Evolutionary conservation across 2,329 filamentous ascomycete genomes (phyloP), one percentile per base, ranked within the genome.

Genomic region (Chaetothyriales sp.): DNA sequence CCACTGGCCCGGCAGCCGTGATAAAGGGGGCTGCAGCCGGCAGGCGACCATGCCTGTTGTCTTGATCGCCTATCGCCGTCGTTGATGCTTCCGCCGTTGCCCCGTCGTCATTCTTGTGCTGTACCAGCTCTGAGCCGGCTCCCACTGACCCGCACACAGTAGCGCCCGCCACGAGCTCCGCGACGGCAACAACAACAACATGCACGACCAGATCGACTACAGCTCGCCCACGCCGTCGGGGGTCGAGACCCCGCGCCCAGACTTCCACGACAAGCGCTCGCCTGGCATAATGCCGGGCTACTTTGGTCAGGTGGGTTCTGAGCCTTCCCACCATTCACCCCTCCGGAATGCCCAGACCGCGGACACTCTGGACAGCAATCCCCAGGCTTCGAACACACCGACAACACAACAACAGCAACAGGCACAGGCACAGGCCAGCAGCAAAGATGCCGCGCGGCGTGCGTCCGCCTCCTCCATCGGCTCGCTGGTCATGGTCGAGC

Each of bases 221-320:
- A 77, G 73, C 67, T 84, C 86, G 61, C 89, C 86, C 49, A 92
- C 88, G 62, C 84, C 88, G 63, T 93, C 89, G 61, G 88, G 89
- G 64, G 80, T 94, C 67, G 85, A 87, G 59, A 98, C 92, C 56
- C 92, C 92, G 60, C 85, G 89, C 64, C 92, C 92, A 60, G 90
- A 96, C 70, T 83, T 84, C 57, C 83, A 85, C 64, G 92, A 98
- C 73, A 95, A 95, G 73, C 84, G 92, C 71, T 76, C 94, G 66
- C 92, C 92, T 60, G 86, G 88, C 67, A 94, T 96, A 73, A 84
- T 92, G 78, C 79, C 81, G 69, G 93, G 84, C 76, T 95, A 92
- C 77, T 95, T 96, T 78, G 84, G 84, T 74, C 92, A 98, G 90
- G 92, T 98, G 94, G 83, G 92, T 95, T 78, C 79, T 76, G 80